Base-by-base conservation (phyloP, 257 asterid genomes). In the Dorcoceras hygrometricum region DNA sequence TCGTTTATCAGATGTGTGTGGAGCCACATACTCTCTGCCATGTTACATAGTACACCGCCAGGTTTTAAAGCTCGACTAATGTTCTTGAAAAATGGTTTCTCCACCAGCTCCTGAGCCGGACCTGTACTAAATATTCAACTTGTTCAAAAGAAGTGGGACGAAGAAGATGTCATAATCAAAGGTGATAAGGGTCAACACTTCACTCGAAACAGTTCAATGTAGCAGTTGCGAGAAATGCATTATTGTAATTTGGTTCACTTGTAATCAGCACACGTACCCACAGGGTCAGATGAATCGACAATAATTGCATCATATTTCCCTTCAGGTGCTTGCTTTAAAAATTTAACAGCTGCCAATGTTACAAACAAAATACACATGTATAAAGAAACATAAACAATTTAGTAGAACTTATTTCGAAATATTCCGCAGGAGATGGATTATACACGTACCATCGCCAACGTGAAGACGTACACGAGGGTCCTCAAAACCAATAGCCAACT, bases 1-100 rank as follows among this genome's bases (percentile, higher is more conserved):
- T 94, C 95, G 74, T 94, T 84, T 70, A 94, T 88, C 68, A 94
- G 88, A 88, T 94, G 99, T 14, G 97, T 85, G 63, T 94, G 99
- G 69, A 94, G 96, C 99, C 99, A 94, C 95, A 90, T 82, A 70
- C 99, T 94, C 73, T 94, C 99, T 6, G 97, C 95, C 99, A 94
- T 94, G 75, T 90, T 90, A 79, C 99, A 94, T 23, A 94, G 92
- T 64, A 94, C 92, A 67, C 99, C 97, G 8, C 99, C 99, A 23
- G 99, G 93, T 78, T 83, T 87, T 68, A 94, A 64, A 65, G 97
- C 95, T 84, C 84, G 82, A 16, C 96, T 91, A 51, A 88, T 80
- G 67, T 83, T 85, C 77, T 86, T 85, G 74, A 94, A 90, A 79
- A 94, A 94, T 65, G 99, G 99, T 66, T 69, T 88, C 72, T 94